Percentiles rank a stretch among this genome's conserved stretches.
Conservation (phyloP, 2,329 filamentous ascomycete species). For the Fusarium piperis region DNA sequence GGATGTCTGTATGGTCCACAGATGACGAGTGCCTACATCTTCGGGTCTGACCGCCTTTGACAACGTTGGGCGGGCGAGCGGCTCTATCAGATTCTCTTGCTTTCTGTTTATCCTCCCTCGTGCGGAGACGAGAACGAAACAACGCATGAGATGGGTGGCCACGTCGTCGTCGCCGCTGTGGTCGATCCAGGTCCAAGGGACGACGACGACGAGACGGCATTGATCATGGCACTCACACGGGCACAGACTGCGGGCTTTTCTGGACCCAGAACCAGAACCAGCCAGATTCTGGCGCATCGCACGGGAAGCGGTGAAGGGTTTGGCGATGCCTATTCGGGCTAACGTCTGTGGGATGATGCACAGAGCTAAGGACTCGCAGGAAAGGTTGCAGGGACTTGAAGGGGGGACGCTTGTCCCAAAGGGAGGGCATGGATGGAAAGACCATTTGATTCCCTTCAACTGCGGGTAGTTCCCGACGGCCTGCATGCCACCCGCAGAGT, state of each 20-base stretch:
- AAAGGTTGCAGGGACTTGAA: conserved; percentile 28
- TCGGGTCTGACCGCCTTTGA: conserved; percentile 43
- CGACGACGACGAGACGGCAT: conserved; percentile 22
- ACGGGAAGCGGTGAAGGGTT: conserved; percentile 41
- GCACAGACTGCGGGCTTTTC: conserved; percentile 38
- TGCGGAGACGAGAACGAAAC: conserved; percentile 22
- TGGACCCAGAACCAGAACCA: conserved; percentile 3
- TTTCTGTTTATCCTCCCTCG: conserved; percentile 1
- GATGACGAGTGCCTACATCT: conserved; percentile 30
- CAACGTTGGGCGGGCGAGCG: conserved; percentile 18
- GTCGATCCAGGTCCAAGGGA: conserved; percentile 25
- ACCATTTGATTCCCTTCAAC: neutral
- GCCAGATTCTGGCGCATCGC: conserved; percentile 20
- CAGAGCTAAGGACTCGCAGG: conserved; percentile 36
- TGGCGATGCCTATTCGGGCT: conserved; percentile 40
- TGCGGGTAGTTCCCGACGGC: conserved; percentile 18
- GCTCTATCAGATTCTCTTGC: conserved; percentile 13
- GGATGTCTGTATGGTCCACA: conserved; percentile 4
- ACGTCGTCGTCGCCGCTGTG: conserved; percentile 26
- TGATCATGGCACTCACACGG: conserved; percentile 1
- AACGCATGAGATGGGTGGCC: conserved; percentile 21
- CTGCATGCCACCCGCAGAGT: conserved; percentile 8
- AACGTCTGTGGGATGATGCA: conserved; percentile 37
- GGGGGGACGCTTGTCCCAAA: conserved; percentile 7
- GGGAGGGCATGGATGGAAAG: neutral